phyloP scores from a whole-genome alignment of 164 flowering plant genomes.

The Umbilicus rupestris region DNA sequence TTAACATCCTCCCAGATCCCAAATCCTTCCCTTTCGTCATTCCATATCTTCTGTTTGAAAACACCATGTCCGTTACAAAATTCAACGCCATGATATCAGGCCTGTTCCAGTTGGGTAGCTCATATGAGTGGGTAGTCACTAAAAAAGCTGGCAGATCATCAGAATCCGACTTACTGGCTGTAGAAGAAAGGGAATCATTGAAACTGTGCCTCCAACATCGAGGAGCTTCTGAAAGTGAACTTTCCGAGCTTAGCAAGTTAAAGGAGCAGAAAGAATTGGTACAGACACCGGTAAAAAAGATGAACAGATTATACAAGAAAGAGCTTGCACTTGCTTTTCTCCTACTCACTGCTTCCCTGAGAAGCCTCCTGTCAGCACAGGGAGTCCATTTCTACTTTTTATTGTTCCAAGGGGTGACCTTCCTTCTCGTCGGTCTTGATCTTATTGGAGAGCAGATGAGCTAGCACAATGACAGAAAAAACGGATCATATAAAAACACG shows the following conservation, averaged over 20 bases:
- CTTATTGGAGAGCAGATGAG: conserved; percentile 81
- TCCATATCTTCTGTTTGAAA: conserved; percentile 81
- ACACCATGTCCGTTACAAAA: conserved; percentile 91
- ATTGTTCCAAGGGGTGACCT: conserved; percentile 78
- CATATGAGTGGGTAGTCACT: conserved; percentile 86
- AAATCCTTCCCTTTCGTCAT: conserved; percentile 78
- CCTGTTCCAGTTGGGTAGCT: conserved; percentile 72
- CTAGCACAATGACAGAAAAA: conserved; percentile 15
- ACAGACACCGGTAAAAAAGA: conserved; percentile 29
- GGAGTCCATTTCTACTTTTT: conserved; percentile 88
- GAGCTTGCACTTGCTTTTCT: conserved; percentile 76
- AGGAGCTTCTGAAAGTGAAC: conserved; percentile 63
- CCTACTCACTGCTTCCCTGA: conserved; percentile 64
- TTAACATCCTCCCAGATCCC: conserved; percentile 78
- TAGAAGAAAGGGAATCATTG: conserved; percentile 50
- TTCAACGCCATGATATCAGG: conserved; percentile 91
- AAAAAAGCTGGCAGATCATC: conserved; percentile 84
- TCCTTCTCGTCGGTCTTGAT: conserved; percentile 86
- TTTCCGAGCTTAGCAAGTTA: conserved; percentile 36
- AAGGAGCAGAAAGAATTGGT: conserved; percentile 40
- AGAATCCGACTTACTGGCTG: conserved; percentile 57
- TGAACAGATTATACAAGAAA: conserved; percentile 58
- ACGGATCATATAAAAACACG: neutral
- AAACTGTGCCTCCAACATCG: conserved; percentile 32
- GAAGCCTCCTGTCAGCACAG: conserved; percentile 74